These are phyloP conservation scores for Paramecium sonneborni DNA, from an alignment of 73 alveolate species.

Conservation along the genomic window DNA sequence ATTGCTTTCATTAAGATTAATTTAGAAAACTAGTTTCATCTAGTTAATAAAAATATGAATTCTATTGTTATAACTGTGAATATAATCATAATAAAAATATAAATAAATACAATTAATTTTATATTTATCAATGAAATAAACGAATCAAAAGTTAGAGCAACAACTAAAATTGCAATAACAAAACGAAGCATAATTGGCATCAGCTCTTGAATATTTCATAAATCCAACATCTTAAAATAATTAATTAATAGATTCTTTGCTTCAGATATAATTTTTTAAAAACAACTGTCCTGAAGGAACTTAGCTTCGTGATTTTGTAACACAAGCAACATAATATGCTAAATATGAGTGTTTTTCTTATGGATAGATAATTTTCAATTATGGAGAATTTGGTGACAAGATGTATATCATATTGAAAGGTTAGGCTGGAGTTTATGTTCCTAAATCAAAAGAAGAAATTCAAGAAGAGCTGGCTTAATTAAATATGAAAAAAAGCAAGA, in stretches of 20 bases:
- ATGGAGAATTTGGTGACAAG: constrained; percentile 49
- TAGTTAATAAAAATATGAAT: too few relatives aligned
- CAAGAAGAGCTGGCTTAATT: neutral
- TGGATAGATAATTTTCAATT: constrained; percentile 29
- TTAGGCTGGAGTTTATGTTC: constrained; percentile 17
- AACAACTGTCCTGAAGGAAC: constrained; percentile 30
- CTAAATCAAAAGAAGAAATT: neutral
- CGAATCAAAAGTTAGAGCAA: neutral
- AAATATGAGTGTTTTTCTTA: constrained; percentile 7
- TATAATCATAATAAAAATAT: neutral
- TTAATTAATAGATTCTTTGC: neutral
- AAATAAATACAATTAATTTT: neutral
- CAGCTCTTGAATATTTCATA: neutral
- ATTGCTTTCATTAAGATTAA: too few relatives aligned
- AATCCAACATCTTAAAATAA: neutral
- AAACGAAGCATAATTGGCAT: neutral
- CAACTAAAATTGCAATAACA: neutral
- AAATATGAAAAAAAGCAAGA: neutral
- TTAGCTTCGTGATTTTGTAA: neutral
- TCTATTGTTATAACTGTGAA: too few relatives aligned
- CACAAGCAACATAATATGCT: neutral
- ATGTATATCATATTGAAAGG: constrained; percentile 24
- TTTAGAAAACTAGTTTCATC: too few relatives aligned
- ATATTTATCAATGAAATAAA: neutral
- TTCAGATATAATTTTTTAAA: neutral